phyloP scores from a whole-genome alignment of 164 flowering plant genomes.

The Aristolochia fimbriata region DNA sequence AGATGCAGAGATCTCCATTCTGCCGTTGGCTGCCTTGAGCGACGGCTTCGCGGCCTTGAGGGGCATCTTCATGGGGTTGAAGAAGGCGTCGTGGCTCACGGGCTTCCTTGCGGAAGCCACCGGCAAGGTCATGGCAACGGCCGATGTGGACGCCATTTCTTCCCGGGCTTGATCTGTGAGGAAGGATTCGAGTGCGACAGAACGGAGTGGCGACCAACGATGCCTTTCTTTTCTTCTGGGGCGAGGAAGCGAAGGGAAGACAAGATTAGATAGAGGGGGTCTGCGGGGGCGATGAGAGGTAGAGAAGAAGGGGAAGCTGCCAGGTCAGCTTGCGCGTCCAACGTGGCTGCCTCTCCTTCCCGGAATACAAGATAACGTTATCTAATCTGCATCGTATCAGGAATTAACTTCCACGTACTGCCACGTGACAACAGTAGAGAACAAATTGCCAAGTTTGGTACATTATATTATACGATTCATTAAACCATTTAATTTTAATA shows the following conservation, averaged over 20 bases:
- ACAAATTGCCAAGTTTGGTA: no score
- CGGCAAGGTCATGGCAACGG: constrained; percentile 47
- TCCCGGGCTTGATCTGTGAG: background rate
- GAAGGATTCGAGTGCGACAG: background rate
- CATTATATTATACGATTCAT: no score
- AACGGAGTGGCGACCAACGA: background rate
- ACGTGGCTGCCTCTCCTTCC: constrained; percentile 20
- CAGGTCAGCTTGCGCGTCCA: constrained; percentile 4
- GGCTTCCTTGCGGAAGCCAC: constrained; percentile 30
- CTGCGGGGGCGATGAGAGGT: constrained; percentile 12
- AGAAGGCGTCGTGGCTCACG: constrained; percentile 24
- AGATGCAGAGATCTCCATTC: constrained; percentile 37
- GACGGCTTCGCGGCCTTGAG: constrained; percentile 13
- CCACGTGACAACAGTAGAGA: no score
- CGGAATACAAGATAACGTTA: constrained; percentile 22
- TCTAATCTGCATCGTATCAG: constrained; percentile 3
- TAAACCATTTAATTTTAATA: no score
- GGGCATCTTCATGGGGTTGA: constrained; percentile 35
- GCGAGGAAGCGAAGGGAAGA: background rate
- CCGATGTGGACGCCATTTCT: constrained; percentile 55
- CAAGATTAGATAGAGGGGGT: background rate
- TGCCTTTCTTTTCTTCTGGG: background rate
- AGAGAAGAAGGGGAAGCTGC: constrained; percentile 8
- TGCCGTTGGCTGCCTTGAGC: constrained; percentile 17
- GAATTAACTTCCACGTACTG: background rate